Evolutionary conservation across 495 filamentous ascomycete species (phyloP), one percentile per base, ranked within the genome.

Genomic region (Zalerion maritima): DNA sequence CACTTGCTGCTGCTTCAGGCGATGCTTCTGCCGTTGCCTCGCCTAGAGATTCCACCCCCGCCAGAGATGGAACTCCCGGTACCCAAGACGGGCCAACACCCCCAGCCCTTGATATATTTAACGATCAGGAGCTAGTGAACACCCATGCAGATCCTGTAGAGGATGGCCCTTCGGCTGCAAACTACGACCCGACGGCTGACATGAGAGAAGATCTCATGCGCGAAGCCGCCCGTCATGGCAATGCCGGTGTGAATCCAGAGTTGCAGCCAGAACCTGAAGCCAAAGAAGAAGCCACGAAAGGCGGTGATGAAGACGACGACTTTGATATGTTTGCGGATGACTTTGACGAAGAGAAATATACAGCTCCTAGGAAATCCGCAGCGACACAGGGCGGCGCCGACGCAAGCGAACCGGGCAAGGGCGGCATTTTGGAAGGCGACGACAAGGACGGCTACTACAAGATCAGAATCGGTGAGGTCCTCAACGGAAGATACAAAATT

Each of bases 261-360:
- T 35, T 41, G 0, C 42, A 52, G 6, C 47, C 38, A 16, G 28
- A 37, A 13, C 39, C 36, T 9, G 37, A 45, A 33, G 42, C 49
- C 12, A 38, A 42, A 42, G 34, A 52, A 38, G 43, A 63, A 30
- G 17, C 40, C 45, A 23, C 45, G 46, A 25, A 44, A 49, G 20
- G 21, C 46, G 18, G 42, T 32, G 69, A 57, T 20, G 60, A 65
- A 10, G 62, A 70, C 20, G 69, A 72, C 24, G 71, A 81, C 8
- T 86, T 85, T 52, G 91, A 97, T 49, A 97, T 96, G 87, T 96
- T 96, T 50, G 83, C 81, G 11, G 81, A 89, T 23, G 81, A 84
- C 31, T 81, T 83, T 34, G 78, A 78, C 29, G 80, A 91, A 35
- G 81, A 89, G 47, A 86, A 91, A 65, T 91, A 91, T 54, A 81